phyloP scores from a whole-genome alignment of 2,329 filamentous ascomycete species.

The Pyrenophora teres region DNA sequence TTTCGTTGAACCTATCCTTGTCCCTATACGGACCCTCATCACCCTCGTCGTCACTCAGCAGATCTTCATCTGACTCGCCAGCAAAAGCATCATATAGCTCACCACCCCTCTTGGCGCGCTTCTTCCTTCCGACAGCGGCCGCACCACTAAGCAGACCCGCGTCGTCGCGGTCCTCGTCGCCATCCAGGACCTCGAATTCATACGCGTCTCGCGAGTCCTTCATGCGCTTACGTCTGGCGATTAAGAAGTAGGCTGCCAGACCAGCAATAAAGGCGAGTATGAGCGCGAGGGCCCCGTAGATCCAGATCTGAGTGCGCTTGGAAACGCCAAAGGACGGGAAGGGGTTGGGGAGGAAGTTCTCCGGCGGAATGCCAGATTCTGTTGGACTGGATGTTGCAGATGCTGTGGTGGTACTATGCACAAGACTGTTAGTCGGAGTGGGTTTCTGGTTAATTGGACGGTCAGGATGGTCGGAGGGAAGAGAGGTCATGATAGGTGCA shows the following conservation, averaged over 20 bases:
- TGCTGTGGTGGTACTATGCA: conserved; percentile 16
- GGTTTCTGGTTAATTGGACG: conserved; percentile 66
- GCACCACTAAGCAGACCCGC: conserved; percentile 50
- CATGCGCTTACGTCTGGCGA: conserved; percentile 76
- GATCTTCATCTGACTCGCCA: conserved; percentile 80
- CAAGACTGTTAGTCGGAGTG: conserved; percentile 31
- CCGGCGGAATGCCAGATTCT: conserved; percentile 33
- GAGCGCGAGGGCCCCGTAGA: conserved; percentile 82
- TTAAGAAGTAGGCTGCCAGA: conserved; percentile 79
- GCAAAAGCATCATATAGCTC: conserved; percentile 98
- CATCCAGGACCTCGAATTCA: conserved; percentile 91
- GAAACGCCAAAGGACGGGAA: conserved; percentile 90
- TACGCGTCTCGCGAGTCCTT: conserved; percentile 81
- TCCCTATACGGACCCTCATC: conserved; percentile 46
- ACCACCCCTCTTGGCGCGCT: conserved; percentile 68
- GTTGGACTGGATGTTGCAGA: conserved; percentile 20
- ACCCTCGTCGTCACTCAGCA: conserved; percentile 54
- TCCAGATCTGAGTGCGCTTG: conserved; percentile 88
- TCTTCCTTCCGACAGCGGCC: conserved; percentile 44
- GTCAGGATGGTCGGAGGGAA: conserved; percentile 54
- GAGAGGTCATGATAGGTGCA: conserved; percentile 49
- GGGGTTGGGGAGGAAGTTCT: conserved; percentile 75
- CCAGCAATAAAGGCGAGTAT: conserved; percentile 83
- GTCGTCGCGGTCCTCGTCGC: conserved; percentile 69
- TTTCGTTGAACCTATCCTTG: conserved; percentile 40